phyloP scores from a whole-genome alignment of 257 asterid species.

The Nicotiana paniculata region DNA sequence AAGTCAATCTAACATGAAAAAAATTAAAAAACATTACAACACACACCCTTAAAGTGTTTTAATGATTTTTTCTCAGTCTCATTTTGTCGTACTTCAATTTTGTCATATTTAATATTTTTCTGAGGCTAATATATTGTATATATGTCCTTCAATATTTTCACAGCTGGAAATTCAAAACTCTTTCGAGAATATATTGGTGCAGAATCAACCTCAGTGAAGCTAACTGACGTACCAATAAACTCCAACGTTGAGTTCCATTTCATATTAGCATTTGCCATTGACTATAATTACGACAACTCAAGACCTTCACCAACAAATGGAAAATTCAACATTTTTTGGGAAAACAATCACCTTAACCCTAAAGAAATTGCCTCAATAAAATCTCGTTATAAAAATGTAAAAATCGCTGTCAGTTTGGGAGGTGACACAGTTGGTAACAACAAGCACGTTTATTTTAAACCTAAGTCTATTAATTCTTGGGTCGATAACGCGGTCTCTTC shows the following conservation, averaged over 20 bases:
- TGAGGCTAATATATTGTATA: too few relatives aligned
- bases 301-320: conserved; percentile 16
- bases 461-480: conserved; percentile 15
- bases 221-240: conserved; percentile 13
- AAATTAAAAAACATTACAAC: too few relatives aligned
- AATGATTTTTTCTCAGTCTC: too few relatives aligned
- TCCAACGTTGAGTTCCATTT: conserved; percentile 16
- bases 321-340: conserved; percentile 16
- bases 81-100: too few relatives aligned
- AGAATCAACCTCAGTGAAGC: conserved; percentile 1
- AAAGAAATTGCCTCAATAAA: not conserved
- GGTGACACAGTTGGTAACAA: not conserved
- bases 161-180: conserved; percentile 8
- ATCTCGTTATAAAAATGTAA: conserved; percentile 4
- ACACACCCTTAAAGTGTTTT: too few relatives aligned
- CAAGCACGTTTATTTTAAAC: not conserved
- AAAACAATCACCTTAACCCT: conserved; percentile 10
- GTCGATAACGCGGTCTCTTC: conserved; percentile 18
- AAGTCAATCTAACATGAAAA: too few relatives aligned
- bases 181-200: conserved; percentile 20
- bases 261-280: conserved; percentile 15
- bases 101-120: too few relatives aligned
- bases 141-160: not conserved
- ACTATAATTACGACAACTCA: not conserved
- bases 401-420: conserved; percentile 11